These are phyloP conservation scores for Ogataea nitratoaversa DNA, from an alignment of 805 yeast species.

Conservation along the genomic window DNA sequence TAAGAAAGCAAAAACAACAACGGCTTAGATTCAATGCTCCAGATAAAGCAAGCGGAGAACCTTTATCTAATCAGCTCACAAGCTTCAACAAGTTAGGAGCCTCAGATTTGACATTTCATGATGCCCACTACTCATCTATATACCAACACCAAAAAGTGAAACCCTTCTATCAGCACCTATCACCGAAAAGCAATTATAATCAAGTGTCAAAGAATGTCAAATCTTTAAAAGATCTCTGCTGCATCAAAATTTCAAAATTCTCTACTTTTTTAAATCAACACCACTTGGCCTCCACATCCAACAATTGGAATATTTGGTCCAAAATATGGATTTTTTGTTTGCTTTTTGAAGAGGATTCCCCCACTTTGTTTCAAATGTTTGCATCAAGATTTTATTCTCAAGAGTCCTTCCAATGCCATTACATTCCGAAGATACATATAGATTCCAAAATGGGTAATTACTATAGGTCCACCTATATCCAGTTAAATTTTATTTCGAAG, in stretches of 20 bases:
- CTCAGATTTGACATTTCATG: constrained; percentile 7
- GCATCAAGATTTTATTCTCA: constrained; percentile 19
- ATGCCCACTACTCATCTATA: constrained; percentile 6
- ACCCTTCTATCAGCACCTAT: constrained; percentile 5
- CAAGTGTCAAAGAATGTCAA: not conserved
- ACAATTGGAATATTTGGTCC: constrained; percentile 26
- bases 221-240: constrained; percentile 23
- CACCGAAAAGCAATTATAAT: constrained; percentile 1
- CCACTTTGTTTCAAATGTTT: constrained; percentile 26
- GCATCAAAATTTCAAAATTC: constrained; percentile 25
- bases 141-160: constrained; percentile 8
- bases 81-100: too few species aligned
- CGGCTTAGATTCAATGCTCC: too few species aligned
- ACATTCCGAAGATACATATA: constrained; percentile 12
- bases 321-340: constrained; percentile 31
- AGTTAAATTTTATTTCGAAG: constrained; percentile 11
- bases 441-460: constrained; percentile 12
- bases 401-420: constrained; percentile 16
- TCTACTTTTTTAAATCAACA: constrained; percentile 15
- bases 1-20: too few species aligned
- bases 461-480: constrained; percentile 15
- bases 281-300: constrained; percentile 23
- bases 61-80: too few species aligned
- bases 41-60: too few species aligned
- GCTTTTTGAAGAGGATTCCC: constrained; percentile 28